Base-by-base conservation (phyloP, 2,329 filamentous ascomycete species). In the Malbranchea zuffiana region DNA sequence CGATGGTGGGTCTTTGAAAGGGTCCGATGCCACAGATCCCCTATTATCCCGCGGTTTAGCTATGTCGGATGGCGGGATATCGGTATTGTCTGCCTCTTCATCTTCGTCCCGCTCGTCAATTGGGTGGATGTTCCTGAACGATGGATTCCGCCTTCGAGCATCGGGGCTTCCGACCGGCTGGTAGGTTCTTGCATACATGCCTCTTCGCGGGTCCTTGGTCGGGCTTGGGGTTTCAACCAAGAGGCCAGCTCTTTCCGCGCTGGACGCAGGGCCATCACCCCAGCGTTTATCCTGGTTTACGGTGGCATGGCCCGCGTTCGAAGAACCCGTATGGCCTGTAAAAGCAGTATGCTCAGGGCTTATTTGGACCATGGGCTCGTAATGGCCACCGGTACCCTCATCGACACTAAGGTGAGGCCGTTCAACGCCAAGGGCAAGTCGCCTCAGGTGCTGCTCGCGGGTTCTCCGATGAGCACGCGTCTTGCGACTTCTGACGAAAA, bases 91-190 rank as follows among this genome's bases (percentile, higher is more conserved):
- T 41, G 42, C 32, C 40, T 62, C 62, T 40, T 74, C 71, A 34
- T 75, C 71, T 44, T 78, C 75, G 41, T 78, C 75, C 8, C 68
- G 58, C 50, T 76, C 72, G 24, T 76, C 74, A 30, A 80, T 80
- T 0, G 74, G 72, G 49, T 77, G 74, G 17, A 79, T 79, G 16
- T 65, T 60, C 3, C 68, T 68, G 20, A 69, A 67, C 5, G 65
- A 65, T 12, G 67, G 63, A 39, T 60, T 66, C 20, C 65, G 55
- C 34, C 69, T 61, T 28, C 57, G 60, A 34, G 71, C 67, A 20
- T 71, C 67, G 46, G 68, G 70, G 29, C 58, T 54, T 13, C 62
- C 57, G 3, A 60, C 49, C n/a, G 54, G 52, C 39, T 63, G 61
- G 31, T 62, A 62, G 4, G 50, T 45, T 39, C 59, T 50, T 11